Conservation (phyloP, 2,329 filamentous ascomycete species). For the Aspergillus aculeatus region DNA sequence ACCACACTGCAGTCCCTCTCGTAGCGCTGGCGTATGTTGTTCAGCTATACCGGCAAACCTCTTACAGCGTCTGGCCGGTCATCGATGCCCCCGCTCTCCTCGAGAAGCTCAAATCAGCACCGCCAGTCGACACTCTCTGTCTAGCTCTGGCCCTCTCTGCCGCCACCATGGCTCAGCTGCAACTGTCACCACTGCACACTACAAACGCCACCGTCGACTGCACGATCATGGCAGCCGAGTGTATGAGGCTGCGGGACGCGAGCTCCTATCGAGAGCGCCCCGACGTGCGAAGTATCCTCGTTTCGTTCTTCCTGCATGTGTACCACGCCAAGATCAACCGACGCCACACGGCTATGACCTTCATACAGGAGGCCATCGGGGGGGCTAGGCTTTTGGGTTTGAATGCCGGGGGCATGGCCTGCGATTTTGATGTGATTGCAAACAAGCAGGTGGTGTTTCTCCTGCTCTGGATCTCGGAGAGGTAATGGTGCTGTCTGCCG, state of each 20-base stretch:
- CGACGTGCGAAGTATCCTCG: conserved; percentile 22
- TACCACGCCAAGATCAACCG: conserved; percentile 34
- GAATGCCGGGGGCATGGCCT: conserved; percentile 10
- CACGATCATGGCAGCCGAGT: conserved; percentile 20
- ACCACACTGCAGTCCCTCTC: conserved; percentile 10
- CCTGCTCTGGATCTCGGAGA: conserved; percentile 32
- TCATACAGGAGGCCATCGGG: conserved; percentile 30
- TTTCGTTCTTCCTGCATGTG: conserved; percentile 34
- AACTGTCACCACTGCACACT: conserved; percentile 22
- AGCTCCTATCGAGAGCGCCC: conserved; percentile 18
- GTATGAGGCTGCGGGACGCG: conserved; percentile 23
- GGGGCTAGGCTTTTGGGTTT: conserved; percentile 23
- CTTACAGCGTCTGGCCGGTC: conserved; percentile 33
- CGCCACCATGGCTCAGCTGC: conserved; percentile 32
- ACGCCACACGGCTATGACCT: conserved; percentile 29
- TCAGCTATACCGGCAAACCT: conserved; percentile 23
- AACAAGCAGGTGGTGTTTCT: conserved; percentile 28
- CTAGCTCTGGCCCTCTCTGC: conserved; percentile 29
- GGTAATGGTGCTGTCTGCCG: conserved; percentile 14
- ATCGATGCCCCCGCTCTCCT: conserved; percentile 22
- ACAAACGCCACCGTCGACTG: conserved; percentile 17
- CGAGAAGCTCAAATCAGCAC: conserved; percentile 8
- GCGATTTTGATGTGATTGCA: conserved; percentile 18
- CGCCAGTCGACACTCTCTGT: conserved; percentile 13
- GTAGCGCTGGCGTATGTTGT: conserved; percentile 19